Evolutionary conservation across 805 yeast species (phyloP).

Genomic region (Lipomyces yamadae): DNA sequence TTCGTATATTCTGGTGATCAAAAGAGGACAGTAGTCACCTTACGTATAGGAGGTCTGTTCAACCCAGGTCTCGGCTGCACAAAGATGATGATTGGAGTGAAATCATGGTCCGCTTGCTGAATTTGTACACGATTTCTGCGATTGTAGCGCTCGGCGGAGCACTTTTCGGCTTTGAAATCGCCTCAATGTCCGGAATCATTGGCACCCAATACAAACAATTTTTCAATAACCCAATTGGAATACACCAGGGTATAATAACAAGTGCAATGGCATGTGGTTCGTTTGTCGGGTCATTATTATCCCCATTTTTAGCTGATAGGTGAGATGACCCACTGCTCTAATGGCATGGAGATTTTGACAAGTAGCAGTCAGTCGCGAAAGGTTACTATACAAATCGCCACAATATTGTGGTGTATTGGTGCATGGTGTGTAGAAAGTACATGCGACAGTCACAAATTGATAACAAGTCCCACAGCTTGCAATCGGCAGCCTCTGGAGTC

Average conservation of each 20-base stretch:
- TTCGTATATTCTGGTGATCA: too few species aligned
- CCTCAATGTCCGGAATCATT: conserved; percentile 68
- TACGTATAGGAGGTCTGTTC: too few species aligned
- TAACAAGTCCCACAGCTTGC: conserved; percentile 13
- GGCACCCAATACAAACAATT: conserved; percentile 53
- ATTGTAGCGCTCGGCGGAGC: conserved; percentile 62
- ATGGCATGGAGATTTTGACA: neutral
- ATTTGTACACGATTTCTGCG: conserved; percentile 55
- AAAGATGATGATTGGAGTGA: too few species aligned
- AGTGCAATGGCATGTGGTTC: conserved; percentile 70
- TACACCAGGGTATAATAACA: conserved; percentile 64
- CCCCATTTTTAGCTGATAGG: conserved; percentile 51
- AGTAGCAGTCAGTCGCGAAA: conserved; percentile 34
- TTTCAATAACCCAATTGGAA: conserved; percentile 57
- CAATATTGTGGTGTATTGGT: conserved; percentile 37
- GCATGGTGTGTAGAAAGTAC: conserved; percentile 32
- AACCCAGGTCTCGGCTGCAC: too few species aligned
- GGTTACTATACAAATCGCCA: conserved; percentile 33
- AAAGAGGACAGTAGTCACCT: too few species aligned
- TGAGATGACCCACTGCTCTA: conserved; percentile 40
- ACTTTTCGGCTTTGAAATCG: conserved; percentile 69
- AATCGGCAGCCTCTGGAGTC: conserved; percentile 44
- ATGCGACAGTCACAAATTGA: too few species aligned
- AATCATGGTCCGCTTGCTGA: conserved; percentile 41
- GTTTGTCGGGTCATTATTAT: conserved; percentile 59